Percentiles rank a stretch among this genome's conserved stretches.
These are phyloP conservation scores for Pseudonitzschia pungens DNA, from an alignment of 108 stramenopile species.

Conservation along the genomic window DNA sequence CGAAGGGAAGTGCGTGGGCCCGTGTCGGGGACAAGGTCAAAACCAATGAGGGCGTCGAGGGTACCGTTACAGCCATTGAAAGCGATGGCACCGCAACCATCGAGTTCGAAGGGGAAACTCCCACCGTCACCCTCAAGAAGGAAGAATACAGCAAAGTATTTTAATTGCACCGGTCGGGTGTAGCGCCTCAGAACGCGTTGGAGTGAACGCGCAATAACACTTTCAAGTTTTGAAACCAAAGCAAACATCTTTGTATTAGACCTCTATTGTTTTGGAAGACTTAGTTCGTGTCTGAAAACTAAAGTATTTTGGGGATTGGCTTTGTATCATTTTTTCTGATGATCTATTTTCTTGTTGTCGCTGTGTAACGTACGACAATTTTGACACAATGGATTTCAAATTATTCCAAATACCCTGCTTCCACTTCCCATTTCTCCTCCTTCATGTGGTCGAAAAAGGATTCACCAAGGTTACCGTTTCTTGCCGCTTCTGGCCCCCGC, in stretches of 20 bases:
- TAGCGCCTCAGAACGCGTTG: not conserved
- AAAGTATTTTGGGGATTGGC: too few relatives aligned
- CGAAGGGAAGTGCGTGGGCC: conserved; percentile 90
- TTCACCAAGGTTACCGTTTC: conserved; percentile 14
- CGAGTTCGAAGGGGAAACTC: conserved; percentile 48
- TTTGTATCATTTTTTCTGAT: not conserved
- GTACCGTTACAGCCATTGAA: conserved; percentile 71
- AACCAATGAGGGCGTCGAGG: conserved; percentile 62
- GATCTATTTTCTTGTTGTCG: not conserved
- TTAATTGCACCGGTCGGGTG: conserved; percentile 9
- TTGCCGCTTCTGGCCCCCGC: conserved; percentile 68
- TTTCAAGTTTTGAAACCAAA: not conserved
- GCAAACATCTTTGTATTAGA: not conserved
- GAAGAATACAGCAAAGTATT: conserved; percentile 65
- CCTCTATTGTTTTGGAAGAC: not conserved
- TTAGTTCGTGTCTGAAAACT: too few relatives aligned
- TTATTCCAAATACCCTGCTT: not conserved
- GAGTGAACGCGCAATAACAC: not conserved
- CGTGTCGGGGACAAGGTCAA: conserved; percentile 86
- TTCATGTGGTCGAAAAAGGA: too few relatives aligned
- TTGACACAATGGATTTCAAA: too few relatives aligned
- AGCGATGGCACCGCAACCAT: conserved; percentile 63
- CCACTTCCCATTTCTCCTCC: too few relatives aligned
- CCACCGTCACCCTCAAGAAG: conserved; percentile 47
- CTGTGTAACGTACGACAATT: not conserved